Conservation (phyloP, 2,329 filamentous ascomycete species). For the Cercospora zeae-maydis region DNA sequence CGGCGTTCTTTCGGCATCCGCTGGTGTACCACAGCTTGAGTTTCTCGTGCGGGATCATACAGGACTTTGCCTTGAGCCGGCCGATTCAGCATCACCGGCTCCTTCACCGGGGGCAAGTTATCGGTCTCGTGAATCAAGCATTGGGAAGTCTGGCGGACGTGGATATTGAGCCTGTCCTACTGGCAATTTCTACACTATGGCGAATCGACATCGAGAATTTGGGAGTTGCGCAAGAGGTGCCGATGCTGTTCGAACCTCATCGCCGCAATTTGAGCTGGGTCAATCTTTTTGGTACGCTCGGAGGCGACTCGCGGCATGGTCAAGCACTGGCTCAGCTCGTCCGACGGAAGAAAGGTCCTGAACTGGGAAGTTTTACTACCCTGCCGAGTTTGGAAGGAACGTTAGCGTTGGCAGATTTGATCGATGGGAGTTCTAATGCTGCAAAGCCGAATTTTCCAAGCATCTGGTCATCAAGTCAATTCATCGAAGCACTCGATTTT, state of each 20-base stretch:
- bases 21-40: constrained; percentile 15
- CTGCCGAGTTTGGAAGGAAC: constrained; percentile 14
- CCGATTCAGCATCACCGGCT: constrained; percentile 10
- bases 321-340: constrained; percentile 12
- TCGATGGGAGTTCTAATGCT: constrained; percentile 11
- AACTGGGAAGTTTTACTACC: constrained; percentile 9
- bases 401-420: constrained; percentile 11
- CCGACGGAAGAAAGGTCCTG: constrained; percentile 2
- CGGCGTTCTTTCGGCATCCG: constrained; percentile 15
- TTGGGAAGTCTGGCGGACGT: constrained; percentile 7
- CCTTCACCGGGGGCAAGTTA: constrained; percentile 7
- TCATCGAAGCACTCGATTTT: not conserved
- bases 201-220: constrained; percentile 13
- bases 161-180: constrained; percentile 16
- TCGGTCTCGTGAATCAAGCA: constrained; percentile 13
- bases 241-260: constrained; percentile 13
- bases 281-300: constrained; percentile 10
- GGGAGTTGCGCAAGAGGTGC: not conserved
- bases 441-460: constrained; percentile 9
- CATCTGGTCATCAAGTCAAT: constrained; percentile 4
- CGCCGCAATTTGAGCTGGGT: constrained; percentile 12
- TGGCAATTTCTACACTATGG: constrained; percentile 16
- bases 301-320: constrained; percentile 13
- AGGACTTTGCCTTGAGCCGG: constrained; percentile 6
- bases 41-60: constrained; percentile 13